Base-by-base conservation (phyloP, 352 stramenopile genomes). In the Blastocystis sp. region DNA sequence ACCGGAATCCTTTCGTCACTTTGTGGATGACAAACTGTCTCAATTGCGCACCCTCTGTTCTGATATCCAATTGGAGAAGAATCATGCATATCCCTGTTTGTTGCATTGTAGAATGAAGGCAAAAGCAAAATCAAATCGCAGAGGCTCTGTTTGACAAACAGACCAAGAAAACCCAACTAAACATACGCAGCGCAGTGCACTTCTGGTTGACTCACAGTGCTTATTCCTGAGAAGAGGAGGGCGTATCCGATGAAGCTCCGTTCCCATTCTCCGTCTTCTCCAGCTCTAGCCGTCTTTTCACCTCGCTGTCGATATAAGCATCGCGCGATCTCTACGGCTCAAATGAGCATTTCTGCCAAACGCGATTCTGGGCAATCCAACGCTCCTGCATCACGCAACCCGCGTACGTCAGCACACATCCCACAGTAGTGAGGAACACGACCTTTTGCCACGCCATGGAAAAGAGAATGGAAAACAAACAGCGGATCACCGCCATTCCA, bases 391-490 rank as follows among this genome's bases (percentile, higher is more conserved):
- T 23, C 40, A 34, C 17, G 34, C 41, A 74, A 9, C 64, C 64
- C 11, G 45, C 34, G 34, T 74, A 74, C 7, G 28, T 41, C 21
- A 74, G 43, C 28, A 74, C 2, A 38, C 34, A 41, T n/a, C 64
- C 64, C n/a, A 34, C 64, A 2, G 64, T 74, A 17, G 64, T 41
- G 7, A 74, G 21, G 28, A 74, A 74, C 34, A 74, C 17, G 1
- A 48, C 41, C 41, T 61, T 77, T 38, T 60, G 2, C 66, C 41
- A 40, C 56, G 45, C 43, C 66, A 77, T 77, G 14, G 2, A 10
- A 34, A 77, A 60, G 19, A 41, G 5, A 34, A 48, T 17, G n/a
- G 66, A 81, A 81, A 81, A 53, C 34, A 74, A 74, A n/a, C 5
- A 34, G 28, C 28, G 0, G 28, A 34, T 34, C 28, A 34, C 28